Conservation (phyloP, 2,329 filamentous ascomycete species). For the Pseudogymnoascus sp. region DNA sequence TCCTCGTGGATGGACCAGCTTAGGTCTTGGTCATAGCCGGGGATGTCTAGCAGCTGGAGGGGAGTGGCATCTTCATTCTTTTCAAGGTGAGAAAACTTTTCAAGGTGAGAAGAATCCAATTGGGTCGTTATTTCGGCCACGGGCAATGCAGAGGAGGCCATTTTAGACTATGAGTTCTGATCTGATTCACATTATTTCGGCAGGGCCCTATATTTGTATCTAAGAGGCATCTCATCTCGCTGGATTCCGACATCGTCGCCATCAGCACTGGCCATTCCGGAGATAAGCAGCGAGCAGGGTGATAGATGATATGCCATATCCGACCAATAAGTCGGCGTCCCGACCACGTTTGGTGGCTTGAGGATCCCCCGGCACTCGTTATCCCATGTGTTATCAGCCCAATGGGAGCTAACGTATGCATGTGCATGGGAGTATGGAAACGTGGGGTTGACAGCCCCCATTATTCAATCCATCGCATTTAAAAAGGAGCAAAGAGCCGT, state of each 20-base stretch:
- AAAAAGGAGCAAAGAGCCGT: not conserved
- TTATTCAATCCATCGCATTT: not conserved
- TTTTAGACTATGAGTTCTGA: not conserved
- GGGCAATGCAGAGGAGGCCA: constrained; percentile 27
- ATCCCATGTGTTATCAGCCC: not conserved
- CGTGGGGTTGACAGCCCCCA: not conserved
- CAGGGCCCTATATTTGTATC: not conserved
- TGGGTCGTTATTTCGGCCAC: constrained; percentile 32
- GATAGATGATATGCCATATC: not conserved
- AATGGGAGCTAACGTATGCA: not conserved
- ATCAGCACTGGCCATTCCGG: not conserved
- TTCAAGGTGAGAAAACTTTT: not conserved
- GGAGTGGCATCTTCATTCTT: not conserved
- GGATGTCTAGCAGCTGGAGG: not conserved
- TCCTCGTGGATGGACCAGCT: constrained; percentile 3
- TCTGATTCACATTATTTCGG: not conserved
- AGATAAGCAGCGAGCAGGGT: not conserved
- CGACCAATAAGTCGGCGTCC: not conserved
- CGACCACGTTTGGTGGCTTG: not conserved
- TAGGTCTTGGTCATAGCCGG: constrained; percentile 7
- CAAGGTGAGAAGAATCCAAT: not conserved
- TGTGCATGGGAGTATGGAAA: not conserved
- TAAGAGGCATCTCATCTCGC: not conserved
- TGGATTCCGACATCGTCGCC: not conserved
- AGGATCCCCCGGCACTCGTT: not conserved